Evolutionary conservation across 768 basidiomycete species (phyloP).

Genomic region (Phanerochaete carnosa): DNA sequence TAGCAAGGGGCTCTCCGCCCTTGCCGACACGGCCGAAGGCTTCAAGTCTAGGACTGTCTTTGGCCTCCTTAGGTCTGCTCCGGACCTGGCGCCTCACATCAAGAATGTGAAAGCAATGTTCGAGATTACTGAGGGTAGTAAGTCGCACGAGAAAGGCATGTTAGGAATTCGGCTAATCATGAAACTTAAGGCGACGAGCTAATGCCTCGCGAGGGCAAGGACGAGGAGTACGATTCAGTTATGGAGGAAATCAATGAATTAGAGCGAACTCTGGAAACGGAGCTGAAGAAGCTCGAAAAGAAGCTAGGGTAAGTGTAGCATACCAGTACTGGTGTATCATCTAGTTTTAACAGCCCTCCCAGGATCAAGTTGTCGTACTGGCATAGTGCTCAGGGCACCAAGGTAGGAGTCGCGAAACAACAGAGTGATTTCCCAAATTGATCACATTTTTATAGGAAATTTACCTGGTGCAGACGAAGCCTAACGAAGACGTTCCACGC

Average conservation of each 20-base stretch:
- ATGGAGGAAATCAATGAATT: conserved; percentile 65
- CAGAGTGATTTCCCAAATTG: neutral
- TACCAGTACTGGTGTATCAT: neutral
- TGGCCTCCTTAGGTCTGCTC: conserved; percentile 74
- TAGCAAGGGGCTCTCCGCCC: conserved; percentile 57
- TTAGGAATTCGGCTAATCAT: neutral
- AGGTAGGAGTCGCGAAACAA: conserved; percentile 39
- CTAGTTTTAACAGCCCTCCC: conserved; percentile 30
- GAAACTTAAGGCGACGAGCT: conserved; percentile 58
- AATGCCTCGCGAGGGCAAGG: conserved; percentile 80
- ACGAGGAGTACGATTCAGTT: conserved; percentile 79
- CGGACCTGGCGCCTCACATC: conserved; percentile 71
- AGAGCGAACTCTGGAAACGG: conserved; percentile 68
- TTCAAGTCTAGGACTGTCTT: conserved; percentile 79
- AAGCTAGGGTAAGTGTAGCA: conserved; percentile 51
- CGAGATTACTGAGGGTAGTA: conserved; percentile 61
- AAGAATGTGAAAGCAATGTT: conserved; percentile 75
- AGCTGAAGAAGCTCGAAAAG: conserved; percentile 63
- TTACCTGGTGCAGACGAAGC: conserved; percentile 77
- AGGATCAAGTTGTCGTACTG: conserved; percentile 55
- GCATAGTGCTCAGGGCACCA: conserved; percentile 82
- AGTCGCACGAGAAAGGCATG: neutral
- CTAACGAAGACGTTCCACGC: conserved; percentile 63
- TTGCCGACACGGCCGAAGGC: conserved; percentile 62
- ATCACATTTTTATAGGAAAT: conserved; percentile 62